These are phyloP conservation scores for Thraustochytrium striatum DNA, from an alignment of 352 stramenopile species.

Conservation along the genomic window DNA sequence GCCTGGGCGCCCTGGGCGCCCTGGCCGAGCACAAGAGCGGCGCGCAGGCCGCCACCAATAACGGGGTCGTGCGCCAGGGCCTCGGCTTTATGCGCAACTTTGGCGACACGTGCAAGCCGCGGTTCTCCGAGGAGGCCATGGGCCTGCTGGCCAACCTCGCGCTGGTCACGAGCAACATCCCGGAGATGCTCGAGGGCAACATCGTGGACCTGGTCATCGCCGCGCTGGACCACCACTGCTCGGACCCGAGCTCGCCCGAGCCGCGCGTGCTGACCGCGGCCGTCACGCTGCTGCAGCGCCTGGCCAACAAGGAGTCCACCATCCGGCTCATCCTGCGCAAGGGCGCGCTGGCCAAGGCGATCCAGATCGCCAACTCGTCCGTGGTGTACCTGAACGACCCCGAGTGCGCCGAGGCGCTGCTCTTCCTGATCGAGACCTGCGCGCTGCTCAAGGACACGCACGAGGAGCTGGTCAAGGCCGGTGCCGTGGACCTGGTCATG, in stretches of 20 bases:
- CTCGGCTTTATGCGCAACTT: slow-evolving; percentile 35
- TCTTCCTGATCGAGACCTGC: slow-evolving; percentile 46
- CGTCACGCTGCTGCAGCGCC: slow-evolving; percentile 21
- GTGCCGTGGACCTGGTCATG: slow-evolving; percentile 51
- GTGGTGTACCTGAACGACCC: slow-evolving; percentile 48
- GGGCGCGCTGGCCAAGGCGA: slow-evolving; percentile 44
- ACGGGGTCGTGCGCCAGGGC: neutral
- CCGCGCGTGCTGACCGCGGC: slow-evolving; percentile 31
- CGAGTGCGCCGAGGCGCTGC: slow-evolving; percentile 40
- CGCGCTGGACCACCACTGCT: slow-evolving; percentile 45
- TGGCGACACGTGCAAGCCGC: neutral
- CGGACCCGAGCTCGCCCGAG: slow-evolving; percentile 44
- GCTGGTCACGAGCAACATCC: slow-evolving; percentile 9
- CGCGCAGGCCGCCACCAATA: neutral
- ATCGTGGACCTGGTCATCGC: slow-evolving; percentile 44
- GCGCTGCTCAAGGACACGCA: slow-evolving; percentile 21
- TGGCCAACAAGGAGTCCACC: slow-evolving; percentile 9
- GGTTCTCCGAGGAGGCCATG: slow-evolving; percentile 36
- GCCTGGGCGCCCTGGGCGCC: slow-evolving; percentile 42
- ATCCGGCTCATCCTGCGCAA: slow-evolving; percentile 6
- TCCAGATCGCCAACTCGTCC: slow-evolving; percentile 14
- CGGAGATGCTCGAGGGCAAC: slow-evolving; percentile 21
- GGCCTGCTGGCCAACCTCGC: slow-evolving; percentile 36
- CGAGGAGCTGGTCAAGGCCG: slow-evolving; percentile 41
- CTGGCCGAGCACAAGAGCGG: slow-evolving; percentile 30